Percentiles rank a stretch among this genome's conserved stretches.
Conservation (phyloP, 352 stramenopile species). For the Pythium coloratum region DNA sequence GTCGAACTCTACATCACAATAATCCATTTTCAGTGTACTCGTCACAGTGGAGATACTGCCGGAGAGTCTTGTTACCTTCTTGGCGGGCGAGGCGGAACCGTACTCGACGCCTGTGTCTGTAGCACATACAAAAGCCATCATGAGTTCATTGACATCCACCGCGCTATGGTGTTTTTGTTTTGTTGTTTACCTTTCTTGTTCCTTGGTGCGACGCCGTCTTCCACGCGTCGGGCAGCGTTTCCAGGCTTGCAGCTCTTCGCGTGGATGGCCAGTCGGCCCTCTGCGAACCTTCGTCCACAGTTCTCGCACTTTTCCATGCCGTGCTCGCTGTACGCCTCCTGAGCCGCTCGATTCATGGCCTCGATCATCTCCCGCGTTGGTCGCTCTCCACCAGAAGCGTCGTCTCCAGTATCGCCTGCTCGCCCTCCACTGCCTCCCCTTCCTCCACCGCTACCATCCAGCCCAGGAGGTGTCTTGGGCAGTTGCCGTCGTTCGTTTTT, state of each 20-base stretch:
- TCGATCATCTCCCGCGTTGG: constrained; percentile 64
- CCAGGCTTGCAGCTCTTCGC: constrained; percentile 55
- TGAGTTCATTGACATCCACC: neutral
- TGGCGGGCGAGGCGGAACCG: neutral
- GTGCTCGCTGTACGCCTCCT: constrained; percentile 71
- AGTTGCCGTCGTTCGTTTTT: constrained; percentile 55
- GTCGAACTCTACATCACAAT: constrained; percentile 1
- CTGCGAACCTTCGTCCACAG: constrained; percentile 73
- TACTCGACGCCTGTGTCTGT: constrained; percentile 14
- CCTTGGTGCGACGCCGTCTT: constrained; percentile 48
- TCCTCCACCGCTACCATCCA: constrained; percentile 28
- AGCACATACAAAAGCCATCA: neutral
- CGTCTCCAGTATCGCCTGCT: constrained; percentile 9
- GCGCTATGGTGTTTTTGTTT: too few relatives aligned
- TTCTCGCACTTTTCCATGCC: constrained; percentile 80
- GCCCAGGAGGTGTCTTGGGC: constrained; percentile 58
- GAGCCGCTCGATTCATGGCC: constrained; percentile 59
- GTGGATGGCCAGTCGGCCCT: constrained; percentile 72
- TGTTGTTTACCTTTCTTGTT: constrained; percentile 49
- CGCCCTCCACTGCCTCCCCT: constrained; percentile 10
- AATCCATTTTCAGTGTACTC: neutral
- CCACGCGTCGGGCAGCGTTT: constrained; percentile 43
- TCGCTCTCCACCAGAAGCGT: constrained; percentile 13
- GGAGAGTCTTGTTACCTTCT: constrained; percentile 8
- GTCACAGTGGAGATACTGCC: too few relatives aligned